A percentile compares a stretch with the other conserved stretches of the same genome.
phyloP scores from a whole-genome alignment of 1,139 yeast genomes.

The Chernovozyma sophiae-reginae region DNA sequence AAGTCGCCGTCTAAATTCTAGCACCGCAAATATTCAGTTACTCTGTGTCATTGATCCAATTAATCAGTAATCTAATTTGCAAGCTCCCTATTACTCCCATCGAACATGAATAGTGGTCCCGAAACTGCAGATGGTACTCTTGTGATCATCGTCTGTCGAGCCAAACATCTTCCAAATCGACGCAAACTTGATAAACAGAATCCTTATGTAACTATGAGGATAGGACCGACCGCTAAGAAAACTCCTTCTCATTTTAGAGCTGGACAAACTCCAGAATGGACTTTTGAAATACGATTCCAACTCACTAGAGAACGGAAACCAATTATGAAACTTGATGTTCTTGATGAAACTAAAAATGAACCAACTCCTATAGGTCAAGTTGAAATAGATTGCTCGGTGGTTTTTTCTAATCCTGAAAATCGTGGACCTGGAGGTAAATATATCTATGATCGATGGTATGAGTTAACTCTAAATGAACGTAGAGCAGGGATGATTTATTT shows the following conservation, averaged over 20 bases:
- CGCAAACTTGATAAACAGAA: slow-evolving; percentile 83
- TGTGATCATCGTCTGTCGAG: slow-evolving; percentile 47
- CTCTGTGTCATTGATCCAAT: too few relatives aligned
- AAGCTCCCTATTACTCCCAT: too few relatives aligned
- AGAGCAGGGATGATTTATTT: slow-evolving; percentile 86
- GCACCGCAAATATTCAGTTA: too few relatives aligned
- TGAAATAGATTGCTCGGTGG: slow-evolving; percentile 72
- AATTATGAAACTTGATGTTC: slow-evolving; percentile 61
- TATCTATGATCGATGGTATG: slow-evolving; percentile 74
- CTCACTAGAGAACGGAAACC: slow-evolving; percentile 62
- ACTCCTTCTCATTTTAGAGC: slow-evolving; percentile 75
- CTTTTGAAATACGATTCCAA: slow-evolving; percentile 68
- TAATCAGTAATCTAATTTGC: too few relatives aligned
- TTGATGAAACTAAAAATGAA: slow-evolving; percentile 83
- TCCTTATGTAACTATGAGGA: slow-evolving; percentile 76
- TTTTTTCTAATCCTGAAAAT: slow-evolving; percentile 44
- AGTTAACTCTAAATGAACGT: slow-evolving; percentile 59
- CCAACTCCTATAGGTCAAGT: slow-evolving; percentile 85
- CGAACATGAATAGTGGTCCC: slow-evolving; percentile 13
- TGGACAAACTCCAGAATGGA: slow-evolving; percentile 90
- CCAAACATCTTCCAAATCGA: slow-evolving; percentile 76
- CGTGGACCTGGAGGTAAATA: slow-evolving; percentile 68
- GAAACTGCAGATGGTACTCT: slow-evolving; percentile 45
- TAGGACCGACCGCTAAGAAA: slow-evolving; percentile 76
- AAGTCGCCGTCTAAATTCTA: too few relatives aligned